phyloP scores from a whole-genome alignment of 495 filamentous ascomycete genomes.

The Trichocladium antarcticum region DNA sequence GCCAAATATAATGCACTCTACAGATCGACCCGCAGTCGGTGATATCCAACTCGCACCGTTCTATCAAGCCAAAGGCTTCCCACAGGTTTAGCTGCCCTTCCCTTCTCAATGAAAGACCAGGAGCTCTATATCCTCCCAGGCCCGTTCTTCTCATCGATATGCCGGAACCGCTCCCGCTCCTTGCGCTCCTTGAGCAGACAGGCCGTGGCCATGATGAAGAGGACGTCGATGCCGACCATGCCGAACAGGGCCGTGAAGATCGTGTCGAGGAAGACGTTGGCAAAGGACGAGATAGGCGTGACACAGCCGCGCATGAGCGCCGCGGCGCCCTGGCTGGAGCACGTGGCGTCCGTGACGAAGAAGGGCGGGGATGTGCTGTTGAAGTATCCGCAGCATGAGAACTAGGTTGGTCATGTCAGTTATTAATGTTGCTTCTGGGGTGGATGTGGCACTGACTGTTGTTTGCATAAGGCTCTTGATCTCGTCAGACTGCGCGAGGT shows the following conservation, averaged over 20 bases:
- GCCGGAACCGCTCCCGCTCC: constrained; percentile 56
- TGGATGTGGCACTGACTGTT: constrained; percentile 36
- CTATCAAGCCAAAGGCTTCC: too few relatives aligned
- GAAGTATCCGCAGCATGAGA: constrained; percentile 63
- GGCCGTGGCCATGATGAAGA: constrained; percentile 52
- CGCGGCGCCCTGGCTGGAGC: constrained; percentile 50
- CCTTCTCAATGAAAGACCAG: not conserved
- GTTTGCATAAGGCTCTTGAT: constrained; percentile 55
- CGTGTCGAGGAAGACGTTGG: constrained; percentile 55
- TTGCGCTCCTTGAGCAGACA: constrained; percentile 62
- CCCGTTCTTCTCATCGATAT: constrained; percentile 63
- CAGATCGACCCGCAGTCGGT: not conserved
- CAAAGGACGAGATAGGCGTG: constrained; percentile 48
- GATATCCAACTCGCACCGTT: too few relatives aligned
- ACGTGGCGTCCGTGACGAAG: constrained; percentile 50
- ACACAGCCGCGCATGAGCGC: constrained; percentile 56
- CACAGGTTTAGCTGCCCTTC: not conserved
- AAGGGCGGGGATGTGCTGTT: constrained; percentile 56
- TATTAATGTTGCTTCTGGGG: not conserved
- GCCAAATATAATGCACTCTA: not conserved
- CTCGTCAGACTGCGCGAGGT: constrained; percentile 38
- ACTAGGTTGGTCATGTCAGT: constrained; percentile 30
- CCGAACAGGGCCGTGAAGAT: constrained; percentile 69
- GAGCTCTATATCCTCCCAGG: constrained; percentile 25
- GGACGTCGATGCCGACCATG: constrained; percentile 55